phyloP scores from a whole-genome alignment of 441 rosid genomes.

The Melianthus villosus region DNA sequence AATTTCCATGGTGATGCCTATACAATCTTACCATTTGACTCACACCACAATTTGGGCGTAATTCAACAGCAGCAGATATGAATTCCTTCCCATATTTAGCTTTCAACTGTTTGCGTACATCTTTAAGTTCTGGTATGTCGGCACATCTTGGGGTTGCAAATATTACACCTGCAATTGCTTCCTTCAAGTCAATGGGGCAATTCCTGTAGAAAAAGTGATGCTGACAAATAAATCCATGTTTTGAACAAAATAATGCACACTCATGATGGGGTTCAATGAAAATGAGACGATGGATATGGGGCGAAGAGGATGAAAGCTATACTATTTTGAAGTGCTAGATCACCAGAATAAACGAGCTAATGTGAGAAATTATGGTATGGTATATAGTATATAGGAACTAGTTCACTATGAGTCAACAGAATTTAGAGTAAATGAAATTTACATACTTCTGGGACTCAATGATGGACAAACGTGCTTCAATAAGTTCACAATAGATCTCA shows the following conservation, averaged over 20 bases:
- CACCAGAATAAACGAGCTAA: too few species aligned
- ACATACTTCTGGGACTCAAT: conserved; percentile 82
- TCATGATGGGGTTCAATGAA: too few species aligned
- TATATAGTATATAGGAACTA: too few species aligned
- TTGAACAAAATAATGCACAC: too few species aligned
- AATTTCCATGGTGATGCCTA: too few species aligned
- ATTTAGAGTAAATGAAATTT: background rate
- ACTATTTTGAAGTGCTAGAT: too few species aligned
- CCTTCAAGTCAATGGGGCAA: conserved; percentile 83
- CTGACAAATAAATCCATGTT: too few species aligned
- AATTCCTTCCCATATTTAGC: conserved; percentile 77
- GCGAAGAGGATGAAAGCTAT: too few species aligned
- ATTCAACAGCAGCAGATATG: conserved; percentile 42
- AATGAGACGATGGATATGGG: too few species aligned
- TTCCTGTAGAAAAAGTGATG: conserved; percentile 25
- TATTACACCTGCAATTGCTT: conserved; percentile 60
- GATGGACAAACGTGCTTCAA: conserved; percentile 62
- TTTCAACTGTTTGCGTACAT: conserved; percentile 43
- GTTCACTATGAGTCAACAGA: too few species aligned
- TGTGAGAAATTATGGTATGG: too few species aligned
- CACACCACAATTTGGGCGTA: conserved; percentile 89
- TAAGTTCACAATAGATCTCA: conserved; percentile 71
- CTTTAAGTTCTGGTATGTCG: conserved; percentile 64
- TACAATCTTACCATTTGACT: conserved; percentile 50
- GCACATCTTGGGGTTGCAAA: conserved; percentile 75